Percentiles rank a stretch among this genome's conserved stretches.
These are phyloP conservation scores for Cryoendolithus antarcticus DNA, from an alignment of 2,329 filamentous ascomycete species.

Conservation along the genomic window DNA sequence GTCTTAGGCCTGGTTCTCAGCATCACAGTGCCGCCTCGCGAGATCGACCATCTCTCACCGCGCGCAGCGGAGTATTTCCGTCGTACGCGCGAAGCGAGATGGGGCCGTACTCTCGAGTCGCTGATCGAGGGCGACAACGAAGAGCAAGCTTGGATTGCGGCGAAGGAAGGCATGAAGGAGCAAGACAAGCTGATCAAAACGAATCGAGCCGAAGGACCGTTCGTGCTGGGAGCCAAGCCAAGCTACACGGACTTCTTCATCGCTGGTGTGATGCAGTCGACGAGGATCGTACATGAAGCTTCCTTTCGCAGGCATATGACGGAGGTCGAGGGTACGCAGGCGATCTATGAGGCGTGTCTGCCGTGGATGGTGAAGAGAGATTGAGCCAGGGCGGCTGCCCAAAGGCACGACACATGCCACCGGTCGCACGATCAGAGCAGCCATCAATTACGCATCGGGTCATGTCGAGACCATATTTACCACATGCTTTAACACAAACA, in stretches of 20 bases:
- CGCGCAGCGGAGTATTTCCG: slow-evolving; percentile 28
- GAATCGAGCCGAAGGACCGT: slow-evolving; percentile 25
- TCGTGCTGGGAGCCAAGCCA: slow-evolving; percentile 26
- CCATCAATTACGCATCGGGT: too few relatives aligned
- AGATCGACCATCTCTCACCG: slow-evolving; percentile 26
- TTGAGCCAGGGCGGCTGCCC: too few relatives aligned
- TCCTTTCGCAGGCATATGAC: too few relatives aligned
- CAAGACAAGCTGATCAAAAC: slow-evolving; percentile 25
- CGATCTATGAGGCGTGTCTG: too few relatives aligned
- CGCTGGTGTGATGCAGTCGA: slow-evolving; percentile 23
- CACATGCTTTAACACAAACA: too few relatives aligned
- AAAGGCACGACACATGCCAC: too few relatives aligned
- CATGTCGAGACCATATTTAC: too few relatives aligned
- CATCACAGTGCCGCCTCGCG: slow-evolving; percentile 26
- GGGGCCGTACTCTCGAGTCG: slow-evolving; percentile 26
- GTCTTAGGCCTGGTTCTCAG: slow-evolving; percentile 12
- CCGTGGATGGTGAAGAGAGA: too few relatives aligned
- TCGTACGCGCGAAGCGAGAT: slow-evolving; percentile 25
- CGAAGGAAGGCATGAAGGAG: slow-evolving; percentile 16
- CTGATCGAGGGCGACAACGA: slow-evolving; percentile 21
- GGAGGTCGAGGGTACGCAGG: too few relatives aligned
- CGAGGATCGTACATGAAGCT: too few relatives aligned
- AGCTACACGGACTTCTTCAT: slow-evolving; percentile 31
- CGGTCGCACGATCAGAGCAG: too few relatives aligned
- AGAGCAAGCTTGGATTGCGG: slow-evolving; percentile 18